Base-by-base conservation (phyloP, 441 rosid genomes). In the Populus hybrid region DNA sequence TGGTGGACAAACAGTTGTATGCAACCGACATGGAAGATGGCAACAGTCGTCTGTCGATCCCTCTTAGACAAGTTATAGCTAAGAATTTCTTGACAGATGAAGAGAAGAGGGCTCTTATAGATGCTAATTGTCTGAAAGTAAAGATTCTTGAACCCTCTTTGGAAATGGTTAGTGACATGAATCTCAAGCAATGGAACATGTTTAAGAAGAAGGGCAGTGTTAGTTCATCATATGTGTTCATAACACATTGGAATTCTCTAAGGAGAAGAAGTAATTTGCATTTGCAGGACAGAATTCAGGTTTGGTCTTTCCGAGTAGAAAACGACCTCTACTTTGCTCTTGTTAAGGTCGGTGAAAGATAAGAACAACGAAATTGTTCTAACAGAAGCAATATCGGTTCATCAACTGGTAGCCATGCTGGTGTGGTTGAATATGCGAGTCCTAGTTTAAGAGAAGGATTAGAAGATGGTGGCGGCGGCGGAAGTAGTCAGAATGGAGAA, bases 241-340 rank as follows among this genome's bases (percentile, higher is more conserved):
- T 14, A 0, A 12, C 20, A 3, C n/a, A 26, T 1, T 71, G 64
- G 74, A 45, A 71, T 28, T 40, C 50, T 40, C 50, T 40, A 3
- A 40, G 50, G 50, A 40, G 50, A 12, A 70, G n/a, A 26, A 70
- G 2, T 2, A 5, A 42, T 1, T 1, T 70, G 6, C 12, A 24
- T 1, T 0, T 5, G 8, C n/a, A 2, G 0, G 73, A 70, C 11
- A 6, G 24, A 10, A 7, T 70, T 70, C 73, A 70, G 7, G 9
- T 70, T 1, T 70, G 73, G 73, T 70, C 61, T 70, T 70, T 70
- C 23, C 9, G 73, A 70, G 63, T 42, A 23, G 61, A 40, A 23
- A 18, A 7, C 0, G 8, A 70, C 6, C 33, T 70, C 21, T 12
- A 1, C 18, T 70, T 42, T 21, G 63, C 63, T 31, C 16, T 70